Conservation (phyloP, 2,329 filamentous ascomycete genomes). For the Penicillium sp. region DNA sequence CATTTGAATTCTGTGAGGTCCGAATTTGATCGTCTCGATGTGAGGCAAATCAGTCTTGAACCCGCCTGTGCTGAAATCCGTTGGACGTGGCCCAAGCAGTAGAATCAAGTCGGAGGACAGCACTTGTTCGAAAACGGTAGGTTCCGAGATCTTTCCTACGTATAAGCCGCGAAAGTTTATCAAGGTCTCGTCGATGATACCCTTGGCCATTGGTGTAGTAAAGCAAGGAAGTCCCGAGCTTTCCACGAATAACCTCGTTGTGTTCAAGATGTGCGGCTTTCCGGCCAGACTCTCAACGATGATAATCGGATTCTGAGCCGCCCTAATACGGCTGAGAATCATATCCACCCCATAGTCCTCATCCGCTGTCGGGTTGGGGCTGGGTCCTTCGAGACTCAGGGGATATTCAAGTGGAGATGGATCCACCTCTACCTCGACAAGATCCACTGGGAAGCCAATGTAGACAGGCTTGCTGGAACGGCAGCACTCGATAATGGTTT, state of each 20-base stretch:
- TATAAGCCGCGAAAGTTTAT: constrained; percentile 75
- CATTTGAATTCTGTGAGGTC: constrained; percentile 67
- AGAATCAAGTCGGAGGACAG: constrained; percentile 33
- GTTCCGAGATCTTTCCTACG: constrained; percentile 66
- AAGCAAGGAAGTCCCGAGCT: constrained; percentile 73
- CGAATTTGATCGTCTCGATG: constrained; percentile 72
- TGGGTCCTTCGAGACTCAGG: constrained; percentile 57
- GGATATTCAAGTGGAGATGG: constrained; percentile 63
- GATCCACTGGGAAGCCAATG: constrained; percentile 74
- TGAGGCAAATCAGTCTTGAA: constrained; percentile 75
- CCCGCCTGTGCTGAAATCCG: constrained; percentile 52
- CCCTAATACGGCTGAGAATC: constrained; percentile 67
- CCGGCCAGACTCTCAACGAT: constrained; percentile 77
- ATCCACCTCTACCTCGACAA: constrained; percentile 70
- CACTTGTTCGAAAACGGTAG: constrained; percentile 33
- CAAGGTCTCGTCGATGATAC: constrained; percentile 70
- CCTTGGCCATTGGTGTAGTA: constrained; percentile 83
- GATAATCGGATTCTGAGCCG: constrained; percentile 68
- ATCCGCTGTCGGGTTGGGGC: constrained; percentile 52
- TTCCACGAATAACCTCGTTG: constrained; percentile 67
- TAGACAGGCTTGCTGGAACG: constrained; percentile 72
- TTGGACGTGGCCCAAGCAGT: constrained; percentile 33
- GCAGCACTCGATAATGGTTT: constrained; percentile 68
- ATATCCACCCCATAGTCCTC: constrained; percentile 68
- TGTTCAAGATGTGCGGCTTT: constrained; percentile 66